Base-by-base conservation (phyloP, 2,329 filamentous ascomycete species). In the Neoascochyta sp. region DNA sequence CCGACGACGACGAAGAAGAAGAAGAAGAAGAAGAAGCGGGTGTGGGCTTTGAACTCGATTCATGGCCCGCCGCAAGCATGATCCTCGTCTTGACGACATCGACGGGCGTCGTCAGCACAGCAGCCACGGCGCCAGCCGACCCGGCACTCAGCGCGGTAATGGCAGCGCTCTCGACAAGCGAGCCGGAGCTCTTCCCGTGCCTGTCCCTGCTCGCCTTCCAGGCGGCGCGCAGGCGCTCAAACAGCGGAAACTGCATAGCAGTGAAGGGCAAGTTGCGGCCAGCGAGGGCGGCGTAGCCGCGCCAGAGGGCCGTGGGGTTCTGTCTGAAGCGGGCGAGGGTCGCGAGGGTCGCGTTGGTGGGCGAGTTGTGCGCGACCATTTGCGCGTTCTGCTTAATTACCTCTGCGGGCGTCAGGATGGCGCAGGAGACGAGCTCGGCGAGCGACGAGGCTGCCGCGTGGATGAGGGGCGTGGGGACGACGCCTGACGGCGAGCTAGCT, bases 351-450 rank as follows among this genome's bases (percentile, higher is more conserved):
- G 75, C 71, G 32, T 69, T 70, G 26, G 58, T 62, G 8, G 54
- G 36, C 9, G 55, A 52, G 5, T 29, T 31, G 9, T 13, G 24
- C 24, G 71, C 34, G 1, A 92, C 70, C 75, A 95, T 88, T 62
- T 95, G 88, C 0, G 89, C 87, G 62, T 95, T 95, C 58, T 94
- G 88, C 66, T 95, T 95, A 42, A 95, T 77, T 6, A 94, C 86
- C 60, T 95, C 88, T 9, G 87, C 86, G 0, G 88, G 89, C 0
- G 88, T 90, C 19, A 95, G 75, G 39, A 95, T 85, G 12, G 87
- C 72, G 56, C 89, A 95, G 4, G 86, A 89, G 3, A 87, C 84
- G 46, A 88, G 75, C 63, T 95, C 89, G 1, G 83, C 89, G 10
- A 78, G 65, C 2, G 80, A 81, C 1, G 86, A 93, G 9, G 87